Evolutionary conservation across 495 filamentous ascomycete genomes (phyloP), one percentile per base, ranked within the genome.

Genomic region (Penicillium egyptiacum): DNA sequence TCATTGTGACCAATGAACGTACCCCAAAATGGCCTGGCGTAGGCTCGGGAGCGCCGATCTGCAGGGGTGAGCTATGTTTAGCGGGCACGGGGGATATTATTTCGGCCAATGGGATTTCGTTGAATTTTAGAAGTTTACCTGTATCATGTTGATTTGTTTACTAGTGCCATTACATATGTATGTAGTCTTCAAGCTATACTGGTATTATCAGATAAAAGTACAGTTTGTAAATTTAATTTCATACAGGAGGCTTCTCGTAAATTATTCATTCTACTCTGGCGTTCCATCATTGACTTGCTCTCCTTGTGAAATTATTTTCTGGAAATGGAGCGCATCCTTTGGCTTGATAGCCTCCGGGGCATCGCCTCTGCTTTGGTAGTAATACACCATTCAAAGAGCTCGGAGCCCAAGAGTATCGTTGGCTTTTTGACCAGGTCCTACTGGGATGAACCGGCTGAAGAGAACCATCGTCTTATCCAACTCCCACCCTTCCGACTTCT

Each of bases 301-400:
- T 11, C 20, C 5, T n/a, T 8, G 2, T 17, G 16, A 14, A 23
- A 28, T 30, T 25, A 28, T 20, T 14, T 44, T 22, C 20, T 3
- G 9, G 14, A n/a, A 12, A 69, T 66, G 66, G 58, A 60, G n/a
- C 63, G 66, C 35, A 61, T 58, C 9, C 56, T 43, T 42, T 69
- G 66, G 66, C 58, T 69, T 3, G 66, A 69, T 56, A 64, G 66
- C 53, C 66, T 69, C 12, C 66, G 66, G 12, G 66, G 66, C 39
- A 55, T 69, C 22, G 66, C 66, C 11, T 55, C 66, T 3, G 58
- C 56, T 30, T 54, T 61, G 19, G 63, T 66, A 35, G 58, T 58
- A 1, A 31, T 56, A 10, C 52, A 60, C 35, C 63, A 69, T 49
- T 57, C 58, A 17, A 59, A 64, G 14, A 62, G 59, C 58, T 59